These are phyloP conservation scores for Daedalea quercina DNA, from an alignment of 768 basidiomycete species.

Conservation along the genomic window DNA sequence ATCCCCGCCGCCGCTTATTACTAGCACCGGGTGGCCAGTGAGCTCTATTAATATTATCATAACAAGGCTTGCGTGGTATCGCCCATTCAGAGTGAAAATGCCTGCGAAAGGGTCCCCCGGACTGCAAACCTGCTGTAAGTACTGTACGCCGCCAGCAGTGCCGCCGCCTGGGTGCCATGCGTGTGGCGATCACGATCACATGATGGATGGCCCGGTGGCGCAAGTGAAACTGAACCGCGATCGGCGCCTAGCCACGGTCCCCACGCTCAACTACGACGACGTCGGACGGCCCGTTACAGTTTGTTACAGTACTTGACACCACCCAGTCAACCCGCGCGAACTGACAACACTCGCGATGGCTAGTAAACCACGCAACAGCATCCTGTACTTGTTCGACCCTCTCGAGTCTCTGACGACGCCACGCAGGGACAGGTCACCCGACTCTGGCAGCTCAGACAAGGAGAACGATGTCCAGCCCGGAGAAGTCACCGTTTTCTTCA, in stretches of 20 bases:
- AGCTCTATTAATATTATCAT: no score
- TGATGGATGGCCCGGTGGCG: not conserved
- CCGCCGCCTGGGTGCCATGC: no score
- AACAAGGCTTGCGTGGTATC: no score
- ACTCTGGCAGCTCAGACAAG: conserved; percentile 26
- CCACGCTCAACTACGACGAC: conserved; percentile 10
- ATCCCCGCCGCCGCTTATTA: no score
- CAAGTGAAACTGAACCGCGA: not conserved
- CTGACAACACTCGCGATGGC: not conserved
- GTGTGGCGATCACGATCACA: not conserved
- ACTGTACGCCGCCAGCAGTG: not conserved
- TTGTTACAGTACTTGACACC: no score
- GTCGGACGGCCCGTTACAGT: no score
- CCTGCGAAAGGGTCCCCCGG: no score
- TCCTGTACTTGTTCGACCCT: conserved; percentile 28
- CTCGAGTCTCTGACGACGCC: conserved; percentile 21
- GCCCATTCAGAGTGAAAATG: no score
- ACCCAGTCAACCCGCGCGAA: not conserved
- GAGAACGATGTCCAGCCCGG: conserved; percentile 24
- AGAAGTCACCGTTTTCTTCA: conserved; percentile 26
- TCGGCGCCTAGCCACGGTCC: not conserved
- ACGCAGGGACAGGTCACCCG: conserved; percentile 22
- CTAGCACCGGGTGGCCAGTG: no score
- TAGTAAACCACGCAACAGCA: conserved; percentile 23
- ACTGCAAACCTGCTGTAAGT: no score